These are phyloP conservation scores for Ogataea chonburiensis DNA, from an alignment of 805 yeast species.

Conservation along the genomic window DNA sequence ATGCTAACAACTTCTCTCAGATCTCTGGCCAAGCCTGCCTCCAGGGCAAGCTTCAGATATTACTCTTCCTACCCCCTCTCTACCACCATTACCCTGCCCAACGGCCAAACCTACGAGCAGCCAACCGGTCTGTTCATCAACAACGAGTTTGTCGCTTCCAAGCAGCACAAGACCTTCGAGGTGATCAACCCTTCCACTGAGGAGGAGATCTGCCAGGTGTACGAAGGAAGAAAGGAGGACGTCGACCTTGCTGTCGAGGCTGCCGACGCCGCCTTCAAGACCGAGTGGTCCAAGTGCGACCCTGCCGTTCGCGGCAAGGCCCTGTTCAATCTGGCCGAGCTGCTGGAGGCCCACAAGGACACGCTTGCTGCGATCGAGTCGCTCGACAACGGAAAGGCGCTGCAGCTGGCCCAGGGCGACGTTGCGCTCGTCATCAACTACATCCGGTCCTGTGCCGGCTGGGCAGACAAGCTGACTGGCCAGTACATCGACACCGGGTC, in stretches of 20 bases:
- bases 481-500: constrained; percentile 61
- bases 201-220: constrained; percentile 48
- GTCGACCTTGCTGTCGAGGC: constrained; percentile 68
- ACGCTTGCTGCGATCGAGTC: constrained; percentile 67
- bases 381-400: constrained; percentile 75
- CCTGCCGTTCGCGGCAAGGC: constrained; percentile 55
- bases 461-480: constrained; percentile 69
- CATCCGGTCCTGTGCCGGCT: constrained; percentile 71
- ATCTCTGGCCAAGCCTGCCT: constrained; percentile 16
- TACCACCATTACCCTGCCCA: constrained; percentile 54
- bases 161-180: constrained; percentile 49
- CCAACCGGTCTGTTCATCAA: constrained; percentile 61
- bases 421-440: constrained; percentile 62
- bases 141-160: constrained; percentile 53
- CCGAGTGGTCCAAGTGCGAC: constrained; percentile 56
- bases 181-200: constrained; percentile 54
- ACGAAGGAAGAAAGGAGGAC: constrained; percentile 58
- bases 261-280: constrained; percentile 58
- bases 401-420: constrained; percentile 64
- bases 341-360: constrained; percentile 62
- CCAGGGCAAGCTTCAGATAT: constrained; percentile 18
- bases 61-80: constrained; percentile 37
- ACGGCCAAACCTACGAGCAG: constrained; percentile 60
- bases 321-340: constrained; percentile 62
- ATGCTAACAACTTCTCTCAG: constrained; percentile 24